Evolutionary conservation across 495 filamentous ascomycete species (phyloP), one percentile per base, ranked within the genome.

Genomic region (Diplogelasinospora grovesii): DNA sequence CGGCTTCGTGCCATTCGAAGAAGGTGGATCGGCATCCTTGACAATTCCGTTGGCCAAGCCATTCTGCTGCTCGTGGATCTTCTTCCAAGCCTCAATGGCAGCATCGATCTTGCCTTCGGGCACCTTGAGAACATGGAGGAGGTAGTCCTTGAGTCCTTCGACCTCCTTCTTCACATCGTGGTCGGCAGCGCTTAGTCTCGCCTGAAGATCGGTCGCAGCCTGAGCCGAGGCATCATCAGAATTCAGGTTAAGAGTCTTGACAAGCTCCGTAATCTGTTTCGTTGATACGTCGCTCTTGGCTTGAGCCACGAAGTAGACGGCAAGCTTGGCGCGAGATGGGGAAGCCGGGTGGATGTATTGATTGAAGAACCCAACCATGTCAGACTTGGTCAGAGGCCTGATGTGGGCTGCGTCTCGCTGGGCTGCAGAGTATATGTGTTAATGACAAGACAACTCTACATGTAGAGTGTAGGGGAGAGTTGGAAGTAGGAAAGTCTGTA

Each of bases 261-360:
- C 42, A 8, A 85, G 56, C 22, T 73, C 62, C 10, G 68, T 48
- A 25, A 78, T 78, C 56, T 81, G 70, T 36, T 82, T 70, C 8
- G 58, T 60, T 1, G 60, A 55, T 14, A 69, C 49, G 18, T 60
- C 54, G 31, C 63, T 60, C 25, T 71, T 69, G 27, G 71, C 65
- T 53, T 88, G 83, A 0, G 92, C 93, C 26, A 81, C 73, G 48
- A 97, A 68, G 48, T 97, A 85, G 24, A 96, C 73, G 3, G 86
- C 77, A 6, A 89, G 60, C 61, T 96, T 96, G 14, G 87, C 81
- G 19, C 92, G 79, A 0, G 61, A 66, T 2, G 77, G 63, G 9
- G 90, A 95, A 1, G 62, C 61, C 1, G 92, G 90, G 33, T 79
- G 64, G 44, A 96, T 83, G 66, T 78, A 90, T 16, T 79, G 71